phyloP scores from a whole-genome alignment of 768 basidiomycete genomes.

The Mycena epipterygia region DNA sequence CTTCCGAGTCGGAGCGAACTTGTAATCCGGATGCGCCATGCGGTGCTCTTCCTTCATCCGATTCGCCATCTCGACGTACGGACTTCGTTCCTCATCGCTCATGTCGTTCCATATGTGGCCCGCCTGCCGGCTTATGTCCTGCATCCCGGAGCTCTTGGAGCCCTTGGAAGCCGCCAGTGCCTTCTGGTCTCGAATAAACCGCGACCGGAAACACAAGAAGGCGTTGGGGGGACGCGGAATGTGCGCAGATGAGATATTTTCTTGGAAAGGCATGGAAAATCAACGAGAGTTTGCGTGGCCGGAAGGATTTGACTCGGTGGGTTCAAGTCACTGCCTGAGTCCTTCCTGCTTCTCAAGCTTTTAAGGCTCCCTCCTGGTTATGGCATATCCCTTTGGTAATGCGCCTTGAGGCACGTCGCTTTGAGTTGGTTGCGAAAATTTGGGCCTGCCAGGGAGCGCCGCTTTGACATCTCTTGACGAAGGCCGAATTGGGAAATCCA shows the following conservation, averaged over 20 bases:
- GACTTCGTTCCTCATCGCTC: constrained; percentile 8
- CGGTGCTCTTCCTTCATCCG: constrained; percentile 9
- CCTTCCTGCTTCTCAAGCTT: constrained; percentile 1
- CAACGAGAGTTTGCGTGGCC: no score
- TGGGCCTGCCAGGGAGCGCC: neutral
- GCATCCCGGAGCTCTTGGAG: neutral
- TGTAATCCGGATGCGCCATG: constrained; percentile 22
- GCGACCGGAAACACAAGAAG: constrained; percentile 27
- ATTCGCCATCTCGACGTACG: constrained; percentile 4
- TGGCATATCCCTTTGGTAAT: constrained; percentile 23
- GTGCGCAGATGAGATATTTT: neutral
- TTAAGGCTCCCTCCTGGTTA: constrained; percentile 14
- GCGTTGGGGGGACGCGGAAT: constrained; percentile 27
- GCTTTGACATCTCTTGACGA: constrained; percentile 11
- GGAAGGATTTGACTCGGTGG: neutral
- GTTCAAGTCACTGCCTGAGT: no score
- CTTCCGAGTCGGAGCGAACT: constrained; percentile 3
- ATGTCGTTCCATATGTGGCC: constrained; percentile 17
- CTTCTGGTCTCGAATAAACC: constrained; percentile 5
- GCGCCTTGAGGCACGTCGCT: constrained; percentile 21
- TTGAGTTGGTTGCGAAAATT: constrained; percentile 14
- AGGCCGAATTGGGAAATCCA: neutral
- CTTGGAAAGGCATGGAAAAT: constrained; percentile 1
- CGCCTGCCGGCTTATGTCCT: constrained; percentile 13
- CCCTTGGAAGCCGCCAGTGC: neutral